Base-by-base conservation (phyloP, 2,329 filamentous ascomycete genomes). In the Trichoderma semiorbis region DNA sequence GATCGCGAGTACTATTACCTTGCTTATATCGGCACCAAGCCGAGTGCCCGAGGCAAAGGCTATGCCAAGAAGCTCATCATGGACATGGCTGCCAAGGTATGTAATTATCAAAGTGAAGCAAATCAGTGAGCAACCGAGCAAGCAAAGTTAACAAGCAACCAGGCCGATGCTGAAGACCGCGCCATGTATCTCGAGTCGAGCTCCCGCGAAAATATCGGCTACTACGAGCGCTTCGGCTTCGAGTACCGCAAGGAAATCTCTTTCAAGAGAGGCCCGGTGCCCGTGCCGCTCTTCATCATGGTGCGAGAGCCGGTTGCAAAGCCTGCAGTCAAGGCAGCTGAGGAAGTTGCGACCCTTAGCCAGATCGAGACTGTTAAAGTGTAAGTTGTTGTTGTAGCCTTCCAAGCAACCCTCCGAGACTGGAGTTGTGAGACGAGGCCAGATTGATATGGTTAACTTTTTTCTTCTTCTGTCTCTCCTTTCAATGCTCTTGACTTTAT, bases 101-200 rank as follows among this genome's bases (percentile, higher is more conserved):
- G 3, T 14, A n/a, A 21, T 3, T 14, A 28, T 55, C 11, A 34
- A 26, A 26, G 6, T 12, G 28, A 24, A 18, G 34, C 36, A 8
- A 39, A 36, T 21, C 5, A 26, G 8, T 14, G n/a, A 53, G 10
- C 21, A 21, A 28, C 4, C 11, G 30, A 43, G 21, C 61, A 50
- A 18, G 43, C 3, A 28, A n/a, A 21, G 30, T 26, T 43, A 57
- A 72, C 16, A 43, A 5, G n/a, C 47, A 21, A 50, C 34, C 47
- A 91, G 87, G 92, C 93, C 58, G 93, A 96, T 79, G 80, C 81
- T 18, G 90, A 93, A 77, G 87, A 88, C 61, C 85, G 88, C 55
- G 86, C 90, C 28, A 91, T 92, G 75, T 97, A 96, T 78, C 87
- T 97, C 64, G 93, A 97, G 84, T 93, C 91, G 74, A 93, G 91